phyloP scores from a whole-genome alignment of 176 grass and related monocot genomes.

The Rhipidocladum racemiflorum region DNA sequence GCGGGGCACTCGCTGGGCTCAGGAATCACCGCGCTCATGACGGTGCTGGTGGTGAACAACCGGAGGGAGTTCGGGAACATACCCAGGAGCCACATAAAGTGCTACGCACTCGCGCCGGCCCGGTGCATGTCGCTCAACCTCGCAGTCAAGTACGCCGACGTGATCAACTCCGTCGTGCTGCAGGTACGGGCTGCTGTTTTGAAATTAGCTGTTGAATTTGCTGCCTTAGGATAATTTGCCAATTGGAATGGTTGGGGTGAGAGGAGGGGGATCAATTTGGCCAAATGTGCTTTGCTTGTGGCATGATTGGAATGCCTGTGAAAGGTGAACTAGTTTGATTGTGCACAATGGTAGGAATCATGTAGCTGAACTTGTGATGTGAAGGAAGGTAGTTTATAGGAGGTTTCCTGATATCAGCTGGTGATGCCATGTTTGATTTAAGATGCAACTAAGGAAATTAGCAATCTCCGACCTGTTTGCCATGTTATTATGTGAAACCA shows the following conservation, averaged over 20 bases:
- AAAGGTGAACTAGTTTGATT: slow-evolving; percentile 32
- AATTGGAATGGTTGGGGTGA: not conserved
- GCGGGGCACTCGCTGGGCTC: slow-evolving; percentile 92
- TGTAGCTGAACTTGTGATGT: not conserved
- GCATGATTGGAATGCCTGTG: slow-evolving; percentile 10
- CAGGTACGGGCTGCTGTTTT: slow-evolving; percentile 49
- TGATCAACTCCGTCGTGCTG: slow-evolving; percentile 85
- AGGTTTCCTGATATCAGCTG: not conserved
- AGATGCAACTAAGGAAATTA: not conserved
- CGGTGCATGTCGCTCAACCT: slow-evolving; percentile 98
- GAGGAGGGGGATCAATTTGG: not conserved
- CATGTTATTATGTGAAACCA: not conserved
- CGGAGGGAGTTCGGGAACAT: slow-evolving; percentile 57
- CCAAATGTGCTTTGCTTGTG: slow-evolving; percentile 41
- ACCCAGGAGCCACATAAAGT: slow-evolving; percentile 54
- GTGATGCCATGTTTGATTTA: slow-evolving; percentile 1
- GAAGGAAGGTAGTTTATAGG: not conserved
- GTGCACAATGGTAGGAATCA: slow-evolving; percentile 30
- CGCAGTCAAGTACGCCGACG: slow-evolving; percentile 95
- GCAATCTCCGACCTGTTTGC: not conserved
- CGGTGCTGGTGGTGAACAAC: slow-evolving; percentile 79
- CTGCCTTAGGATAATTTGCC: not conserved
- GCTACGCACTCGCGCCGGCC: slow-evolving; percentile 81
- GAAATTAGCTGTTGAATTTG: not conserved
- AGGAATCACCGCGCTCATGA: slow-evolving; percentile 82